Percentiles rank a stretch among this genome's conserved stretches.
Conservation (phyloP, 1,284 basidiomycete species). For the Mycocalia duriaeana region DNA sequence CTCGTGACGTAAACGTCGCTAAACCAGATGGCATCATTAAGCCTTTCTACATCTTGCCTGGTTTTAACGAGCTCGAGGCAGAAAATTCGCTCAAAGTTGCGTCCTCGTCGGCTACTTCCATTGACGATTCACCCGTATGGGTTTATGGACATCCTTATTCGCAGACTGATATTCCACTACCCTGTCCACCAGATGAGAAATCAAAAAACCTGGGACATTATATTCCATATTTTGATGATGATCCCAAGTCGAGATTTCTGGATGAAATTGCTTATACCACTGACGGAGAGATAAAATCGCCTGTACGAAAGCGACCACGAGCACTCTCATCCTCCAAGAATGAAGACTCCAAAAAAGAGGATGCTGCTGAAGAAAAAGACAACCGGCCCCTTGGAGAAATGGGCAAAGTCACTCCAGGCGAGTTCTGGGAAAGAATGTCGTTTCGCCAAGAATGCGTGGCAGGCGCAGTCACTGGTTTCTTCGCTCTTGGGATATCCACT, state of each 20-base stretch:
- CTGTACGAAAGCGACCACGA: slow-evolving; percentile 50
- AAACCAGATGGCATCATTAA: slow-evolving; percentile 27
- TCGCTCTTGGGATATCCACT: slow-evolving; percentile 52
- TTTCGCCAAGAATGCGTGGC: slow-evolving; percentile 89
- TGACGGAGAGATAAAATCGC: slow-evolving; percentile 56
- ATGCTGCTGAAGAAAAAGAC: slow-evolving; percentile 21
- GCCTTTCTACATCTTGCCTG: slow-evolving; percentile 71
- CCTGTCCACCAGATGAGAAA: slow-evolving; percentile 39
- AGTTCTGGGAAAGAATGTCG: slow-evolving; percentile 94
- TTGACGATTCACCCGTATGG: slow-evolving; percentile 39
- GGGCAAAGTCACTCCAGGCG: slow-evolving; percentile 54
- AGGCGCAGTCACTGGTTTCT: slow-evolving; percentile 86
- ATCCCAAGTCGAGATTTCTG: slow-evolving; percentile 89
- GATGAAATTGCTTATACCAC: slow-evolving; percentile 79
- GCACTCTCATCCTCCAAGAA: slow-evolving; percentile 21
- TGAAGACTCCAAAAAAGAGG: slow-evolving; percentile 10
- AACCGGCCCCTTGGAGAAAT: slow-evolving; percentile 44
- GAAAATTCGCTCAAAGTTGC: slow-evolving; percentile 48
- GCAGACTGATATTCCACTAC: slow-evolving; percentile 51
- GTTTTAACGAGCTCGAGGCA: slow-evolving; percentile 69
- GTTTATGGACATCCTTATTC: slow-evolving; percentile 74
- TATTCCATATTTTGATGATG: slow-evolving; percentile 88
- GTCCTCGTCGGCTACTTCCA: slow-evolving; percentile 21
- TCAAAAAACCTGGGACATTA: slow-evolving; percentile 59
- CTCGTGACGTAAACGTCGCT: slow-evolving; percentile 26